Conservation (phyloP, 1,284 basidiomycete species). For the Leccinum angustisporum region DNA sequence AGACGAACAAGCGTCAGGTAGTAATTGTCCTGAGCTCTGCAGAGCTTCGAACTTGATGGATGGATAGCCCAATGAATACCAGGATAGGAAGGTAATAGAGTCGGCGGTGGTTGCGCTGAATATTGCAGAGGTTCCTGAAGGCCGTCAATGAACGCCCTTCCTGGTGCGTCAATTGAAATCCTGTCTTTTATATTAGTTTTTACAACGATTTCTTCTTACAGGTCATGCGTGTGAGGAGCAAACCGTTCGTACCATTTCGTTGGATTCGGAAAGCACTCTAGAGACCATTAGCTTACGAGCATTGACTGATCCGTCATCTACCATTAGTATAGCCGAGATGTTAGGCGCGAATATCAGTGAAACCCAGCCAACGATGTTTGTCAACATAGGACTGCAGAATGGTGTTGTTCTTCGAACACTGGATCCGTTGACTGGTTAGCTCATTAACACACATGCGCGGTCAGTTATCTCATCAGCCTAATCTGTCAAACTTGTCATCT, state of each 20-base stretch:
- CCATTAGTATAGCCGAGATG: conserved; percentile 98
- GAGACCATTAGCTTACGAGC: conserved; percentile 97
- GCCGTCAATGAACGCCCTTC: conserved; percentile 89
- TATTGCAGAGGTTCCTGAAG: conserved; percentile 50
- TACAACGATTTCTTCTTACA: conserved; percentile 33
- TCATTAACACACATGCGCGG: conserved; percentile 55
- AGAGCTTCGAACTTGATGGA: conserved; percentile 96
- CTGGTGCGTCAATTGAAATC: conserved; percentile 55
- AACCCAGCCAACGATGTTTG: conserved; percentile 91
- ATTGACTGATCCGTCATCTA: conserved; percentile 90
- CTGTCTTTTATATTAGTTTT: background rate
- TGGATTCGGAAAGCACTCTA: conserved; percentile 94
- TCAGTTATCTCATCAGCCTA: too few species aligned
- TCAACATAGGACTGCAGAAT: conserved; percentile 96
- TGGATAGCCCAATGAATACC: conserved; percentile 63
- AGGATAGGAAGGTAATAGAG: conserved; percentile 95
- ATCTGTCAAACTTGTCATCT: too few species aligned
- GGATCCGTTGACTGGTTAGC: conserved; percentile 90
- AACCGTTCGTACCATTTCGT: conserved; percentile 95
- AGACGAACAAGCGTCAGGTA: conserved; percentile 94
- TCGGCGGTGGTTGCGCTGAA: conserved; percentile 79
- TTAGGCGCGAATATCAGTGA: conserved; percentile 96
- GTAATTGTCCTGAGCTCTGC: conserved; percentile 91
- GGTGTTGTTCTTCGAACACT: conserved; percentile 94
- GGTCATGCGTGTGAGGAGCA: conserved; percentile 99